Evolutionary conservation across 2,329 filamentous ascomycete genomes (phyloP).

Genomic region (Cladosporium sphaerospermum): DNA sequence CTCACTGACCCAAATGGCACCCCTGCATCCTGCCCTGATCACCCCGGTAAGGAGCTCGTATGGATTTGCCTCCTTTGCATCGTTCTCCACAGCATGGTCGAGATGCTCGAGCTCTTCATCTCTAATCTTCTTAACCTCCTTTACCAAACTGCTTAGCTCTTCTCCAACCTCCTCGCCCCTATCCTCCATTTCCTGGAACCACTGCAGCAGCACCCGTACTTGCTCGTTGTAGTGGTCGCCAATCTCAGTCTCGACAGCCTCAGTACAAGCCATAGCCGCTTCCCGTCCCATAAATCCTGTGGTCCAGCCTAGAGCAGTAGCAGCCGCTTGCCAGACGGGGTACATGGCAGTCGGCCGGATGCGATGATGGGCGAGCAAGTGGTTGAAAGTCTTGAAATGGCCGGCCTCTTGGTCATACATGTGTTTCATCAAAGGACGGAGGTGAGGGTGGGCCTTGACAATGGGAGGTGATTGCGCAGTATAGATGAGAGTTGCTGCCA

Average conservation of each 20-base stretch:
- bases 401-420: slow-evolving; percentile 96
- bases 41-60: slow-evolving; percentile 83
- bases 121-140: slow-evolving; percentile 71
- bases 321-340: slow-evolving; percentile 77
- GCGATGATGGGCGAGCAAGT: slow-evolving; percentile 74
- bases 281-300: slow-evolving; percentile 86
- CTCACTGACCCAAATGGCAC: slow-evolving; percentile 89
- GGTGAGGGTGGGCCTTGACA: slow-evolving; percentile 72
- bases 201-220: slow-evolving; percentile 72
- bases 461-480: slow-evolving; percentile 79
- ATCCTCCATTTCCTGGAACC: slow-evolving; percentile 68
- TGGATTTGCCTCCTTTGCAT: slow-evolving; percentile 81
- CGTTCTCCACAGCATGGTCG: slow-evolving; percentile 89
- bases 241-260: slow-evolving; percentile 97
- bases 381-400: slow-evolving; percentile 81
- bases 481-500: slow-evolving; percentile 95
- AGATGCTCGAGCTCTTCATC: slow-evolving; percentile 97
- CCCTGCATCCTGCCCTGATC: slow-evolving; percentile 82
- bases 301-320: slow-evolving; percentile 77
- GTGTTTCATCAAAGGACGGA: slow-evolving; percentile 86
- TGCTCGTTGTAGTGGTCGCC: slow-evolving; percentile 93
- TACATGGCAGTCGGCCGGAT: slow-evolving; percentile 90
- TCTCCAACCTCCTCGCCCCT: slow-evolving; percentile 73
- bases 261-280: slow-evolving; percentile 96
- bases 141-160: slow-evolving; percentile 67